phyloP scores from a whole-genome alignment of 2,329 filamentous ascomycete species.

The Pseudogymnoascus sp. region DNA sequence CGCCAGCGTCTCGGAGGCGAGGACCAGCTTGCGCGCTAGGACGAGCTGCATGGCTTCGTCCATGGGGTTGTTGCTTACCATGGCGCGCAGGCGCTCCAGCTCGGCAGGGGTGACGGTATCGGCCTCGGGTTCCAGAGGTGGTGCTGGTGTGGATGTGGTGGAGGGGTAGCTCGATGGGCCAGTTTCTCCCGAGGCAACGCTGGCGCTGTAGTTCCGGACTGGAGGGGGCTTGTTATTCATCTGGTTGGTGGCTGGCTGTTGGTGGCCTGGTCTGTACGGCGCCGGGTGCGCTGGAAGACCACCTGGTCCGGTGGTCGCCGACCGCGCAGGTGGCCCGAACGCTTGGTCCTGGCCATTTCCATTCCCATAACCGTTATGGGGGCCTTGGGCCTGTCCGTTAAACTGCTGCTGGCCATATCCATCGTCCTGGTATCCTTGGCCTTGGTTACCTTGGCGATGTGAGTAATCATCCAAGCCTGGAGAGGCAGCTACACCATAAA shows the following conservation, averaged over 20 bases:
- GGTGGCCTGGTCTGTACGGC: slow-evolving; percentile 54
- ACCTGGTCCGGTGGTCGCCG: slow-evolving; percentile 29
- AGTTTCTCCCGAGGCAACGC: slow-evolving; percentile 10
- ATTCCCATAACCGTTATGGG: slow-evolving; percentile 13
- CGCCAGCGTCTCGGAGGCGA: slow-evolving; percentile 73
- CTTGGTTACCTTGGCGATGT: slow-evolving; percentile 1
- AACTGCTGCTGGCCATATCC: slow-evolving; percentile 21
- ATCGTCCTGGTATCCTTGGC: slow-evolving; percentile 20
- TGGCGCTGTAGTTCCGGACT: slow-evolving; percentile 29
- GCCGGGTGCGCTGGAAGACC: slow-evolving; percentile 53
- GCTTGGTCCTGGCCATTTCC: slow-evolving; percentile 16
- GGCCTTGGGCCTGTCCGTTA: slow-evolving; percentile 13
- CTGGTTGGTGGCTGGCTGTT: slow-evolving; percentile 44
- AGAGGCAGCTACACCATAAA: neutral
- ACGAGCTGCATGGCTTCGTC: slow-evolving; percentile 66
- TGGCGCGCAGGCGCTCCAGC: slow-evolving; percentile 64
- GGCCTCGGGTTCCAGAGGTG: slow-evolving; percentile 20
- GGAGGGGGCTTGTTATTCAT: slow-evolving; percentile 52
- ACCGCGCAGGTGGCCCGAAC: slow-evolving; percentile 22
- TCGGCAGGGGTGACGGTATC: slow-evolving; percentile 68
- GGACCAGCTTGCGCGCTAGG: slow-evolving; percentile 76
- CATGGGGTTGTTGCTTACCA: slow-evolving; percentile 61
- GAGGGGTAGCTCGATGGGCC: neutral
- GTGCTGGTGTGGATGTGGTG: slow-evolving; percentile 12
- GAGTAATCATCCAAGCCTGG: slow-evolving; percentile 1